Evolutionary conservation across 805 yeast genomes (phyloP), one percentile per base, ranked within the genome.

Genomic region (Yarrowia sp.): DNA sequence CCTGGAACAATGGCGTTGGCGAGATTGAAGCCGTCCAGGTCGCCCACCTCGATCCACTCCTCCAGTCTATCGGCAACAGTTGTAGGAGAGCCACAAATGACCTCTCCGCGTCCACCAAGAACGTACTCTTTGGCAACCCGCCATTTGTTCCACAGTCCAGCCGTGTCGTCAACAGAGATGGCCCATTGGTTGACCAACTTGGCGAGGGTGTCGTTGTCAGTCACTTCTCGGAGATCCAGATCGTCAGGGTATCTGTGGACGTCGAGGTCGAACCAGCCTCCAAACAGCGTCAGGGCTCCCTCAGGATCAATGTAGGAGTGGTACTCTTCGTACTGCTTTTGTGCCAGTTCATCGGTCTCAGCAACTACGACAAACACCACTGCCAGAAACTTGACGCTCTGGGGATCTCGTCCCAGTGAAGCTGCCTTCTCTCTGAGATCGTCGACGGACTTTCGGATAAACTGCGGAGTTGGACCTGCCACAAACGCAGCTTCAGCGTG

Each of bases 21-120:
- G 43, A 80, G 69, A 65, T 80, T 80, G 68, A 79, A 79, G 0
- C 82, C 83, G 67, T 80, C 83, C 22, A 80, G 73, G 54, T 75
- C 80, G 11, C 77, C 72, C 21, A 73, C 70, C 12, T 75, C 75
- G 7, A 76, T 78, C 78, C 80, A 80, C 48, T 70, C 66, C 62
- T 78, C 78, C 24, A 80, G 71, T 66, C 74, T 73, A 64, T 79
- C 79, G 4, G 80, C 81, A 22, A 80, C 79, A 56, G 76, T 75
- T n/a, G 67, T 64, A 2, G 80, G 73, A 7, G 77, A 74, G 0
- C 83, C 82, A 48, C 71, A 70, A 32, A 77, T 68, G 6, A 74
- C 71, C 14, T 72, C 68, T 5, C 71, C 69, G 16, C 58, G 33
- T 14, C 69, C 70, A 11, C 80, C 80, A 30, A 76, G 65, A 9